Base-by-base conservation (phyloP, 805 yeast species). In the Zygoascus biomembranicola region DNA sequence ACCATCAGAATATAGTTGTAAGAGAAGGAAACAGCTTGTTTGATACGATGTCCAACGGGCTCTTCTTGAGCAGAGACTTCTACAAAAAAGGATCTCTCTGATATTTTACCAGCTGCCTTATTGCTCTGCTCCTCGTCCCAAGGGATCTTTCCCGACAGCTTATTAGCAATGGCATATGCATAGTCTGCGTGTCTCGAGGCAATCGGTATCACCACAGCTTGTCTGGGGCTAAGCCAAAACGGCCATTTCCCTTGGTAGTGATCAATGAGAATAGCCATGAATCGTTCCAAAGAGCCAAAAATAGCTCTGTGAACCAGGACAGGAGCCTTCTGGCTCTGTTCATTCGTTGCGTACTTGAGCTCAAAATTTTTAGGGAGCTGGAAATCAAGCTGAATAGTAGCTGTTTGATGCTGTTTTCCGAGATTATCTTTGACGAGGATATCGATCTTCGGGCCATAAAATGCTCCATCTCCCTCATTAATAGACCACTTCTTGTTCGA, bases 271-370 rank as follows among this genome's bases (percentile, higher is more conserved):
- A 94, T 78, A 1, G 98, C 97, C 70, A 94, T 71, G 65, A 94
- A 94, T 63, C 99, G 76, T 67, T 94, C 99, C 8, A 94, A 75
- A 0, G 97, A 90, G 0, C 99, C 99, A 66, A 89, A 88, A 1
- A 92, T 89, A 0, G 99, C 99, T 53, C 99, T 76, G 66, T 94
- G 99, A 32, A 94, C 80, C 89, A 94, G 82, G n/a, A 94, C 92
- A 2, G 99, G 99, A 44, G 78, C 78, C 55, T 82, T 78, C 35
- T 72, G 71, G 35, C 47, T 41, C 20, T 46, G 57, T 16, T 47
- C 54, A 9, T 42, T 47, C 14, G 60, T 55, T 48, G 81, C 80
- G 65, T 84, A 94, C 60, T 79, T 75, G 55, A 94, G 76, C 46
- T 85, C 77, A 65, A 94, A 94, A 57, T 95, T 76, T 44, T 81